These are phyloP conservation scores for Yamadazyma endophytica DNA, from an alignment of 805 yeast genomes.

Conservation along the genomic window DNA sequence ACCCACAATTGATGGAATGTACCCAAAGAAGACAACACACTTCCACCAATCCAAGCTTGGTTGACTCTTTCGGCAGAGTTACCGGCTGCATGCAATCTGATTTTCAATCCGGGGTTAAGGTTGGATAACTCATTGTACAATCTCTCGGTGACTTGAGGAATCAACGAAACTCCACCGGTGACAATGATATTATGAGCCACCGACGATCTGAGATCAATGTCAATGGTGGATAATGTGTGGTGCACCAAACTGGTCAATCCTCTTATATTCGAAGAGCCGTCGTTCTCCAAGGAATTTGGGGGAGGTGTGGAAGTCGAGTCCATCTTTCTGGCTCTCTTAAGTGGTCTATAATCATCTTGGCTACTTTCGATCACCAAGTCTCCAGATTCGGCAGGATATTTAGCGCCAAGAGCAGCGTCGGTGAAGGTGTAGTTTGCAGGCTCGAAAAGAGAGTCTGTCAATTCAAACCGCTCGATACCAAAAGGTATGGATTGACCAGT, in stretches of 20 bases:
- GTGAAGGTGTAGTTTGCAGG: slow-evolving; percentile 46
- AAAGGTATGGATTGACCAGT: slow-evolving; percentile 66
- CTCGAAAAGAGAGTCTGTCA: slow-evolving; percentile 71
- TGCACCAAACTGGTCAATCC: slow-evolving; percentile 62
- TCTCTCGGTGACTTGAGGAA: slow-evolving; percentile 79
- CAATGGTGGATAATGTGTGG: slow-evolving; percentile 54
- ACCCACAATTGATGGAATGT: slow-evolving; percentile 97
- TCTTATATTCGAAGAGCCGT: slow-evolving; percentile 16
- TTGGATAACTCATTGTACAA: slow-evolving; percentile 65
- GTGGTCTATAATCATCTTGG: slow-evolving; percentile 65
- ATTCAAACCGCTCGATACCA: slow-evolving; percentile 53
- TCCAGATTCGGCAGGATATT: slow-evolving; percentile 47
- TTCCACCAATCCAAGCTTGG: slow-evolving; percentile 91
- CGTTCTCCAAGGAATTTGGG: slow-evolving; percentile 7
- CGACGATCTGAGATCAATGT: slow-evolving; percentile 79
- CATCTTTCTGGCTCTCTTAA: slow-evolving; percentile 54
- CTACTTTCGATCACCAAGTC: slow-evolving; percentile 43
- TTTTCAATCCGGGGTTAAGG: slow-evolving; percentile 78
- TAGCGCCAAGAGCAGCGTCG: slow-evolving; percentile 15
- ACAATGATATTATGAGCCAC: slow-evolving; percentile 84
- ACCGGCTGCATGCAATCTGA: slow-evolving; percentile 80
- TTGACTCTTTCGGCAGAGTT: slow-evolving; percentile 70
- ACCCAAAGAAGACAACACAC: slow-evolving; percentile 82
- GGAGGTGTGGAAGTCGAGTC: slow-evolving; percentile 30
- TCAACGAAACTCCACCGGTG: slow-evolving; percentile 77